Conservation (phyloP, 2,329 filamentous ascomycete genomes). For the Zarea fungicola region DNA sequence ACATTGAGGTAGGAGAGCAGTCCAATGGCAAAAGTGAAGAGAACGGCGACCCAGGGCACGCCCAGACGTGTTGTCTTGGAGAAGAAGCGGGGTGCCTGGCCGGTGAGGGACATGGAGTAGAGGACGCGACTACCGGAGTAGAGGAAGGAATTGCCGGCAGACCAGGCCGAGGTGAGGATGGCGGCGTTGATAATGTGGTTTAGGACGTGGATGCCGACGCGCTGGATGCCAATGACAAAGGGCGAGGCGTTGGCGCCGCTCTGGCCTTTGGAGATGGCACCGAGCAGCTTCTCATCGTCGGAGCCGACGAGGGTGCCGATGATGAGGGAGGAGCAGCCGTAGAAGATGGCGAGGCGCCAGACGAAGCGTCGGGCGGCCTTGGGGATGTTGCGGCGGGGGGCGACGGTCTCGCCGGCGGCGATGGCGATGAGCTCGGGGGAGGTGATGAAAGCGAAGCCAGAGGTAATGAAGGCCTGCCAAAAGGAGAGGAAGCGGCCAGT, state of each 20-base stretch:
- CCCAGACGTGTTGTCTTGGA: conserved; percentile 54
- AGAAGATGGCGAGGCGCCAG: conserved; percentile 58
- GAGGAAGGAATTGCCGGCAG: conserved; percentile 55
- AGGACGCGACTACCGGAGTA: conserved; percentile 67
- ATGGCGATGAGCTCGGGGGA: conserved; percentile 59
- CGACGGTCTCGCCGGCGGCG: conserved; percentile 59
- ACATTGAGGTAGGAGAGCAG: conserved; percentile 67
- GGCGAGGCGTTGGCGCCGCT: conserved; percentile 51
- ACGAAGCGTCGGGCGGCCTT: conserved; percentile 59
- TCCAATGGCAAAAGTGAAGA: conserved; percentile 53
- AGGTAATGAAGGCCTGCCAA: conserved; percentile 52
- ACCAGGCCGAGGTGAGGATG: conserved; percentile 62
- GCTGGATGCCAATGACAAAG: conserved; percentile 62
- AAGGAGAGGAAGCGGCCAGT: conserved; percentile 49
- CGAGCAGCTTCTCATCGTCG: conserved; percentile 56
- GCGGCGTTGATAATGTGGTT: conserved; percentile 64
- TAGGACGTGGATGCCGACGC: conserved; percentile 57
- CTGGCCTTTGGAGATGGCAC: conserved; percentile 41
- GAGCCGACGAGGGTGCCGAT: conserved; percentile 60
- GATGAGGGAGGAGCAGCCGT: conserved; percentile 56
- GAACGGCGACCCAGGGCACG: conserved; percentile 52
- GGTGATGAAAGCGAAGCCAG: conserved; percentile 57
- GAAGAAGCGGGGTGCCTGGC: conserved; percentile 61
- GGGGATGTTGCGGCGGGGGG: conserved; percentile 61
- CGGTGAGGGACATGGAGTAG: conserved; percentile 61